Conservation (phyloP, 495 filamentous ascomycete genomes). For the Neurospora pannonica region DNA sequence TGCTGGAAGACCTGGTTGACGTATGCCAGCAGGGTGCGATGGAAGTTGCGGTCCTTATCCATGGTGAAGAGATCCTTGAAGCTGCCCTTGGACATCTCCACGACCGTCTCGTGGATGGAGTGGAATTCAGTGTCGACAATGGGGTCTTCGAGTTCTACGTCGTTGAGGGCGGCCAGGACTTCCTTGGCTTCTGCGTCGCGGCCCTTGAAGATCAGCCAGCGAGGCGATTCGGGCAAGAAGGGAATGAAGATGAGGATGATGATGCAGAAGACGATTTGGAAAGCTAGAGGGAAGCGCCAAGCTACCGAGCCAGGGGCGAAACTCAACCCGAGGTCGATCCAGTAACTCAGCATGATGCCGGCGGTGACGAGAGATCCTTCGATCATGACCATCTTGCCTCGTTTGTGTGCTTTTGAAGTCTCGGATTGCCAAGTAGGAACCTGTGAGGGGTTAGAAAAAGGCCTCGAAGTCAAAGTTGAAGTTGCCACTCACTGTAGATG, state of each 20-base stretch:
- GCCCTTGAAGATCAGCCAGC: constrained; percentile 49
- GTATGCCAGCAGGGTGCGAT: constrained; percentile 33
- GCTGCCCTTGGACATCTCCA: constrained; percentile 57
- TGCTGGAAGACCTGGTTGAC: constrained; percentile 11
- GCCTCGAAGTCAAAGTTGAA: background rate
- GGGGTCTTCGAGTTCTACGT: constrained; percentile 40
- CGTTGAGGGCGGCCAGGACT: constrained; percentile 52
- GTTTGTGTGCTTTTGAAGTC: constrained; percentile 61
- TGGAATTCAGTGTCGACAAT: constrained; percentile 55
- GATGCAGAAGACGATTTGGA: constrained; percentile 50
- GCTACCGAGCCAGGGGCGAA: constrained; percentile 54
- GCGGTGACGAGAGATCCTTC: constrained; percentile 63
- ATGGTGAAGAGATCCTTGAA: constrained; percentile 65
- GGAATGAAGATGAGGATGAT: constrained; percentile 45
- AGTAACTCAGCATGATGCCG: constrained; percentile 66
- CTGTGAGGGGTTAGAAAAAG: constrained; percentile 41
- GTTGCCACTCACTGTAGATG: constrained; percentile 21
- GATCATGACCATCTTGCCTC: constrained; percentile 73
- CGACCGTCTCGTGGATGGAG: constrained; percentile 66
- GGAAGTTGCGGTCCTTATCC: constrained; percentile 62
- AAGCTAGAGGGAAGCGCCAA: constrained; percentile 68
- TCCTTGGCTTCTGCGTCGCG: constrained; percentile 44
- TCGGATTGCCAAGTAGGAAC: constrained; percentile 76
- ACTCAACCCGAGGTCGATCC: constrained; percentile 63
- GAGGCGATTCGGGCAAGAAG: constrained; percentile 55